Conservation (phyloP, 2,329 filamentous ascomycete species). For the Exserohilum turcica region DNA sequence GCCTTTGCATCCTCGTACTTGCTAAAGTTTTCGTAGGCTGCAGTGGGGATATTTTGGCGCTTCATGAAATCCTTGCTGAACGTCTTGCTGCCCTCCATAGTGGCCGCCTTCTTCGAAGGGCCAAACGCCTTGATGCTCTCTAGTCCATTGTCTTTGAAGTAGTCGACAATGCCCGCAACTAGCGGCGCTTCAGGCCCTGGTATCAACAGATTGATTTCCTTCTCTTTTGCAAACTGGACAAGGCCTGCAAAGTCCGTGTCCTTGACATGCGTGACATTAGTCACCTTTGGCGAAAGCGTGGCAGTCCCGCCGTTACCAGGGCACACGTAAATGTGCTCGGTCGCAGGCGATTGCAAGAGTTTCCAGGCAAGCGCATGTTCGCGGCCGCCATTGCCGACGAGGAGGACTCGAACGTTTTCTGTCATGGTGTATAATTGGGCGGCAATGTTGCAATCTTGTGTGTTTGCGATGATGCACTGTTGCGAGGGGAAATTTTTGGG, state of each 20-base stretch:
- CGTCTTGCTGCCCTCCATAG: slow-evolving; percentile 94
- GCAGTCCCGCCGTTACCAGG: slow-evolving; percentile 82
- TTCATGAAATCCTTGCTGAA: slow-evolving; percentile 99
- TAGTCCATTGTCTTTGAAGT: slow-evolving; percentile 65
- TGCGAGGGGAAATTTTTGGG: slow-evolving; percentile 26
- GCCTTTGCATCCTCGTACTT: slow-evolving; percentile 72
- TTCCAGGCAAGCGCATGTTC: slow-evolving; percentile 97
- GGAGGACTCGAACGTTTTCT: slow-evolving; percentile 61
- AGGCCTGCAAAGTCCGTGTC: slow-evolving; percentile 79
- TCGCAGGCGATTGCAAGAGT: slow-evolving; percentile 77
- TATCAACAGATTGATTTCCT: slow-evolving; percentile 80
- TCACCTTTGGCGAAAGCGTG: slow-evolving; percentile 56
- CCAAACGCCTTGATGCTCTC: slow-evolving; percentile 77
- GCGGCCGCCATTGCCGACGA: slow-evolving; percentile 91
- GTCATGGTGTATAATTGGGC: slow-evolving; percentile 25
- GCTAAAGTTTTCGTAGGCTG: slow-evolving; percentile 86
- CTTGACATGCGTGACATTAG: slow-evolving; percentile 72
- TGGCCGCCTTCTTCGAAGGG: slow-evolving; percentile 80
- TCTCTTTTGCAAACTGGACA: slow-evolving; percentile 73
- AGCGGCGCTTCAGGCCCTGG: slow-evolving; percentile 93
- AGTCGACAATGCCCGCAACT: slow-evolving; percentile 84
- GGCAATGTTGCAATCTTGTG: slow-evolving; percentile 2
- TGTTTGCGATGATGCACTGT: neutral
- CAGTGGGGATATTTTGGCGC: slow-evolving; percentile 85
- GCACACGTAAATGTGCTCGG: slow-evolving; percentile 72